These are phyloP conservation scores for Secale cereale DNA, from an alignment of 176 grass and related monocot species.

Conservation along the genomic window DNA sequence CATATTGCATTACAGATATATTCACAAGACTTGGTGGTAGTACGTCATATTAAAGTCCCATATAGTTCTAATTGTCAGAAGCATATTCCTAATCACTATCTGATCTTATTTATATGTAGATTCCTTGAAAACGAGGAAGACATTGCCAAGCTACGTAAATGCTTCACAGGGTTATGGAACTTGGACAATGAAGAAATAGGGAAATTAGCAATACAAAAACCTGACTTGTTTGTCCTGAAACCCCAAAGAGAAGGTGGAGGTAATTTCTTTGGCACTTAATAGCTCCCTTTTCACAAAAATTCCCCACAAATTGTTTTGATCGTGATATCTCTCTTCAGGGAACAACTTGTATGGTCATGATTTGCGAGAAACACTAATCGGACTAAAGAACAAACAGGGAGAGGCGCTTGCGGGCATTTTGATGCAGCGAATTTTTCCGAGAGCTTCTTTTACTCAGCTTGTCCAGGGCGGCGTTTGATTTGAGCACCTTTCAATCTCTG, in stretches of 20 bases:
- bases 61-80: neutral
- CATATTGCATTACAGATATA: neutral
- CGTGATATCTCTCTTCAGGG: slow-evolving; percentile 42
- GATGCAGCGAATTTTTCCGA: slow-evolving; percentile 95
- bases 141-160: slow-evolving; percentile 69
- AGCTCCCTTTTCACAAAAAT: neutral
- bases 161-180: slow-evolving; percentile 94
- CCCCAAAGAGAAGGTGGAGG: slow-evolving; percentile 94
- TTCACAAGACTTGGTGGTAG: neutral
- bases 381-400: slow-evolving; percentile 49
- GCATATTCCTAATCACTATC: neutral
- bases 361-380: slow-evolving; percentile 57
- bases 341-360: slow-evolving; percentile 82
- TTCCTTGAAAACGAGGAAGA: slow-evolving; percentile 78
- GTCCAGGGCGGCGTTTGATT: slow-evolving; percentile 69
- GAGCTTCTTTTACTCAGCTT: slow-evolving; percentile 58
- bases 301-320: slow-evolving; percentile 13
- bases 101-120: slow-evolving; percentile 39
- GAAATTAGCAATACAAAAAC: slow-evolving; percentile 70
- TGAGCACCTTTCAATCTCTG: slow-evolving; percentile 75
- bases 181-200: slow-evolving; percentile 86
- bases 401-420: slow-evolving; percentile 84
- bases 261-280: slow-evolving; percentile 20
- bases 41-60: neutral
- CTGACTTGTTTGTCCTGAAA: slow-evolving; percentile 81